Percentiles rank a stretch among this genome's conserved stretches.
Conservation (phyloP, 257 asterid genomes). For the Phtheirospermum japonicum region DNA sequence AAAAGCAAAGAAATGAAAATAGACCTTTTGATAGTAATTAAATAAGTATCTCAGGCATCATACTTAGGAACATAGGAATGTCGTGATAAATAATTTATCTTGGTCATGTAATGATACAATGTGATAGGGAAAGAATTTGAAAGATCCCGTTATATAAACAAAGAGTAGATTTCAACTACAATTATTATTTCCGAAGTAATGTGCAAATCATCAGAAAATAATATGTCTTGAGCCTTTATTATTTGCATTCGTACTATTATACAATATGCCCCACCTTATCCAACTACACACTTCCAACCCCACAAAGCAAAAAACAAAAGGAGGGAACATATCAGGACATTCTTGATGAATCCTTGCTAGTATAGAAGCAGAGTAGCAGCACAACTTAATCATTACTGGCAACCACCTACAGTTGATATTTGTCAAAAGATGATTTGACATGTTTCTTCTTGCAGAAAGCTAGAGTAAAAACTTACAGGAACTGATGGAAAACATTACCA, state of each 20-base stretch:
- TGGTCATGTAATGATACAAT: slow-evolving; percentile 8
- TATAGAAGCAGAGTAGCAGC: slow-evolving; percentile 10
- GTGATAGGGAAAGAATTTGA: slow-evolving; percentile 4
- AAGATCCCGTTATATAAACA: slow-evolving; percentile 1
- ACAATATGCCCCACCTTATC: background rate
- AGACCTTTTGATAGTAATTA: slow-evolving; percentile 4
- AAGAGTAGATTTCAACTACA: background rate
- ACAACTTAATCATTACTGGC: background rate
- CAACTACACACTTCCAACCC: background rate
- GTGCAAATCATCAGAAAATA: slow-evolving; percentile 19
- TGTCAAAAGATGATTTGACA: slow-evolving; percentile 1
- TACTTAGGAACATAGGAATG: slow-evolving; percentile 4
- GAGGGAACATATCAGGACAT: slow-evolving; percentile 5
- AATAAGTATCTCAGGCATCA: slow-evolving; percentile 7
- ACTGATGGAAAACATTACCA: slow-evolving; percentile 14
- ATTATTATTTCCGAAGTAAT: background rate
- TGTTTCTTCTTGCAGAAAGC: slow-evolving; percentile 21
- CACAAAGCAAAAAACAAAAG: background rate
- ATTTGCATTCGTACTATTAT: slow-evolving; percentile 15
- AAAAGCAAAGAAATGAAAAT: slow-evolving; percentile 21
- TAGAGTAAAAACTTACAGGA: slow-evolving; percentile 18
- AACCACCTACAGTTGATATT: slow-evolving; percentile 11
- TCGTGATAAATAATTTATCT: slow-evolving; percentile 11
- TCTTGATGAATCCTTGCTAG: slow-evolving; percentile 21
- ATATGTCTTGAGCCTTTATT: background rate